phyloP scores from a whole-genome alignment of 2,329 filamentous ascomycete genomes.

The Curvularia sp. region DNA sequence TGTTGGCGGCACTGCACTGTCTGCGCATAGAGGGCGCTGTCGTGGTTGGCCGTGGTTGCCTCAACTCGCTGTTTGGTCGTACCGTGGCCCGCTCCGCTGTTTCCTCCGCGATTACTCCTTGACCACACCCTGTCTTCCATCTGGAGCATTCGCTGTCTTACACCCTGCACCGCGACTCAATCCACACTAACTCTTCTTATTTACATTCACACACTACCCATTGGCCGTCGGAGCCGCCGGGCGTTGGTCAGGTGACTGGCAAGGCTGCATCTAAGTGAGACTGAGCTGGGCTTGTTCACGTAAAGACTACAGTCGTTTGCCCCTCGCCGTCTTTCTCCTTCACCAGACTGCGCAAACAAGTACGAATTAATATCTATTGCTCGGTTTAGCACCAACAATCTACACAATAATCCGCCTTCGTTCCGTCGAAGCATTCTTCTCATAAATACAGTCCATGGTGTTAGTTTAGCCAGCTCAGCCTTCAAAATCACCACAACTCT shows the following conservation, averaged over 20 bases:
- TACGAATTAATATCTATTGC: slow-evolving; percentile 18
- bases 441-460: slow-evolving; percentile 1
- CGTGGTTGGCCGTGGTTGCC: slow-evolving; percentile 20
- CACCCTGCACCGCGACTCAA: slow-evolving; percentile 4
- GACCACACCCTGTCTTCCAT: slow-evolving; percentile 13
- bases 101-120: slow-evolving; percentile 16
- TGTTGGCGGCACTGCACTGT: slow-evolving; percentile 9
- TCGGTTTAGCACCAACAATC: not conserved
- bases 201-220: not conserved
- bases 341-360: not conserved
- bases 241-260: slow-evolving; percentile 14
- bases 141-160: slow-evolving; percentile 13
- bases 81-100: slow-evolving; percentile 20
- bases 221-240: slow-evolving; percentile 3
- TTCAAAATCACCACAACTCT: not conserved
- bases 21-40: slow-evolving; percentile 9
- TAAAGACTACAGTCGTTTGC: slow-evolving; percentile 6
- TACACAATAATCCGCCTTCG: not conserved
- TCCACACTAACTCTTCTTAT: not conserved
- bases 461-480: not conserved
- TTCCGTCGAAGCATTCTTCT: slow-evolving; percentile 1
- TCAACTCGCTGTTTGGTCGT: slow-evolving; percentile 12
- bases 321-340: slow-evolving; percentile 15
- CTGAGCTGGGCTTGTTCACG: slow-evolving; percentile 10
- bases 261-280: slow-evolving; percentile 21